phyloP scores from a whole-genome alignment of 2,329 filamentous ascomycete species.

The Alternaria arbusti region DNA sequence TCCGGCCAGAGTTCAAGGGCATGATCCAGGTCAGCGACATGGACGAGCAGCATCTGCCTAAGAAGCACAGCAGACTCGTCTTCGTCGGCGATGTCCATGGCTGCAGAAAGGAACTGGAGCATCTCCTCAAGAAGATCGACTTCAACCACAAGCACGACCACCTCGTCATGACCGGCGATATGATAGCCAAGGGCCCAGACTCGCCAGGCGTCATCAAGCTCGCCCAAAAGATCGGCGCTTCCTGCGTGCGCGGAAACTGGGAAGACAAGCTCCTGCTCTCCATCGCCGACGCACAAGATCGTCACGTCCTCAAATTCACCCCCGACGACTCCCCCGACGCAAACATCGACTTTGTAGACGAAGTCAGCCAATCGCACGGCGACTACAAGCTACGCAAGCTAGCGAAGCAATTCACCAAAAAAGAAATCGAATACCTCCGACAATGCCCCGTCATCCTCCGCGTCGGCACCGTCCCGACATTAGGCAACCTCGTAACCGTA shows the following conservation, averaged over 20 bases:
- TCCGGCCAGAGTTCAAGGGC: conserved; percentile 55
- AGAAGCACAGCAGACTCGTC: conserved; percentile 67
- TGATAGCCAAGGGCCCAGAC: conserved; percentile 80
- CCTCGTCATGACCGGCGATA: conserved; percentile 48
- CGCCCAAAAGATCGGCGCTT: conserved; percentile 75
- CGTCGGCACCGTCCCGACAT: conserved; percentile 66
- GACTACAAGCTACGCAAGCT: conserved; percentile 57
- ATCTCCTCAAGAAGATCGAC: conserved; percentile 69
- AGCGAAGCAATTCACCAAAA: conserved; percentile 61
- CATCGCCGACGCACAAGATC: conserved; percentile 53
- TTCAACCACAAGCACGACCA: conserved; percentile 66
- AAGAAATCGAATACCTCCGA: conserved; percentile 73
- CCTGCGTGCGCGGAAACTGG: conserved; percentile 88
- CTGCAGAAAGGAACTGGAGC: conserved; percentile 67
- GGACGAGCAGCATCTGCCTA: conserved; percentile 55
- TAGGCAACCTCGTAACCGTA: conserved; percentile 74
- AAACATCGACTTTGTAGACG: conserved; percentile 38
- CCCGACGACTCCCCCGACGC: conserved; percentile 41
- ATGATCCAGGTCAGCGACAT: conserved; percentile 60
- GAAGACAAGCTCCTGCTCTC: conserved; percentile 84
- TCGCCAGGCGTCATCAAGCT: conserved; percentile 78
- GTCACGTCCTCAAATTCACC: conserved; percentile 25
- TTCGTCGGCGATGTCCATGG: conserved; percentile 94
- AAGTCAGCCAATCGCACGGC: conserved; percentile 40
- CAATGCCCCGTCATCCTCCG: conserved; percentile 78